Evolutionary conservation across 306 rosid genomes (phyloP).

Genomic region (Corylus heterophylla): DNA sequence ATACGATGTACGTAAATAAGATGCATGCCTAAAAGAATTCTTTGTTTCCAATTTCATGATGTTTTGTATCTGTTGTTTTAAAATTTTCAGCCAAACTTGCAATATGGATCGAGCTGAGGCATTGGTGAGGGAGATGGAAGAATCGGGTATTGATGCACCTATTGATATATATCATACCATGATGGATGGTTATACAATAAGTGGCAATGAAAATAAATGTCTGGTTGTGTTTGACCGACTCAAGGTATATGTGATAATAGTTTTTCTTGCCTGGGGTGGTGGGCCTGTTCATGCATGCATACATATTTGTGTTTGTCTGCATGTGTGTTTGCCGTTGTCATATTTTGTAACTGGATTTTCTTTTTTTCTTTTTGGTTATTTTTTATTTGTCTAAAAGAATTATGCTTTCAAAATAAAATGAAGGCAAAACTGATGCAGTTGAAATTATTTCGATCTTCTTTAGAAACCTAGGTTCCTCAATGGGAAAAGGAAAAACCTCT

Average conservation of each 20-base stretch:
- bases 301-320: neutral
- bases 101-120: constrained; percentile 83
- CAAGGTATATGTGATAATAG: constrained; percentile 42
- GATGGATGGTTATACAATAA: constrained; percentile 98
- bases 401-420: neutral
- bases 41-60: constrained; percentile 21
- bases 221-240: constrained; percentile 88
- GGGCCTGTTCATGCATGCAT: neutral
- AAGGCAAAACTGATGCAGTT: neutral
- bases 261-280: neutral
- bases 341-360: neutral
- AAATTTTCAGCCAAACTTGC: constrained; percentile 66
- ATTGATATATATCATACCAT: constrained; percentile 94
- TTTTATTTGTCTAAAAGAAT: neutral
- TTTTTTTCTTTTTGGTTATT: neutral
- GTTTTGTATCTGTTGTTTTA: constrained; percentile 13
- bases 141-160: constrained; percentile 93
- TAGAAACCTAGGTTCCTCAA: neutral
- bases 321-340: neutral
- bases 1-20: neutral
- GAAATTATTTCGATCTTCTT: neutral
- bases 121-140: constrained; percentile 98
- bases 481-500: neutral
- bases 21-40: constrained; percentile 8
- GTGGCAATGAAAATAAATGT: constrained; percentile 82